Conservation (phyloP, 2,329 filamentous ascomycete species). For the Thermomyces lanuginosus region DNA sequence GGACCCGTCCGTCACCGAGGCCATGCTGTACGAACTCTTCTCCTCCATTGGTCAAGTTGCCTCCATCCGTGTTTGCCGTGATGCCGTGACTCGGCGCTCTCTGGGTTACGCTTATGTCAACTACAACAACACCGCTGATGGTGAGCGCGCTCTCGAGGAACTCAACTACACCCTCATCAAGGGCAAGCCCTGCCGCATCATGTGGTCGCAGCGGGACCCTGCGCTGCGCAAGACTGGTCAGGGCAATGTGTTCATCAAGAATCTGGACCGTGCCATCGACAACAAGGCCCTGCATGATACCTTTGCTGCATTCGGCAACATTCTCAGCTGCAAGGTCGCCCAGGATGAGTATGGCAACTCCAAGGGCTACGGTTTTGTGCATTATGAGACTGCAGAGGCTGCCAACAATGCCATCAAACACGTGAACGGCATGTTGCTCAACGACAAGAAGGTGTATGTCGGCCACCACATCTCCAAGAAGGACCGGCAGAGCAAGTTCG, state of each 20-base stretch:
- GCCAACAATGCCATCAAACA: constrained; percentile 96
- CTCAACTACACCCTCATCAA: constrained; percentile 99
- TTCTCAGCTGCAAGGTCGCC: constrained; percentile 97
- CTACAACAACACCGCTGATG: constrained; percentile 94
- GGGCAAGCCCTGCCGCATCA: constrained; percentile 96
- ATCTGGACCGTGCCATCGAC: constrained; percentile 93
- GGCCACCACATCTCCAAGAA: constrained; percentile 99
- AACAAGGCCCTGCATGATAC: constrained; percentile 99
- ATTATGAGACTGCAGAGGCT: constrained; percentile 98
- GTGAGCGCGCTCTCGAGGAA: constrained; percentile 96
- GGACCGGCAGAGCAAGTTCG: constrained; percentile 99
- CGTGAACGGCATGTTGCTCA: constrained; percentile 97
- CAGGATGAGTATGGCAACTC: constrained; percentile 94
- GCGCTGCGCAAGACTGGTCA: constrained; percentile 98
- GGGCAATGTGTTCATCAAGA: constrained; percentile 99
- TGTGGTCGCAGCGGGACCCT: constrained; percentile 99
- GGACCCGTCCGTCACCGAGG: constrained; percentile 92
- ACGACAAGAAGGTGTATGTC: constrained; percentile 99
- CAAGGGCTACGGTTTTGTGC: constrained; percentile 97
- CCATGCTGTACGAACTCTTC: constrained; percentile 99
- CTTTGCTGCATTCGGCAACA: constrained; percentile 97
- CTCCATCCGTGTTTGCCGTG: constrained; percentile 98
- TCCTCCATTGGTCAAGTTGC: constrained; percentile 97
- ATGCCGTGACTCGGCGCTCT: constrained; percentile 94
- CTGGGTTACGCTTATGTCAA: constrained; percentile 99